Evolutionary conservation across 73 alveolate species (phyloP), one percentile per base, ranked within the genome.

Genomic region (Paramecium caudatum): DNA sequence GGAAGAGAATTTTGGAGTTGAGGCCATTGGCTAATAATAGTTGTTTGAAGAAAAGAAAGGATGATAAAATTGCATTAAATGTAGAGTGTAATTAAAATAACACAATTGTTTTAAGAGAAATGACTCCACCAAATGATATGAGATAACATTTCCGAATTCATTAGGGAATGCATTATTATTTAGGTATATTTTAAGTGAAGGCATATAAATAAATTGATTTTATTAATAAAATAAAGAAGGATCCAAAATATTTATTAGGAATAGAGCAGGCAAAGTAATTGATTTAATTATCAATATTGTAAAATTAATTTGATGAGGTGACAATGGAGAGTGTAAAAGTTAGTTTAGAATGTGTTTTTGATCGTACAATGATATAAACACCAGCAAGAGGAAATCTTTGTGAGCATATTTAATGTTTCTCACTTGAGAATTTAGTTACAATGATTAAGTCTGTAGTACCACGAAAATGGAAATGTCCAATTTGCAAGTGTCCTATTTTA

Each of bases 341-440:
- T 41, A 41, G 69, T 41, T 74, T 74, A 43, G 47, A 74, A 41
- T 36, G 65, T 74, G 62, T 41, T 17, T 21, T 36, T 37, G 39
- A 41, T 74, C 12, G 16, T 7, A 39, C 49, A 19, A 41, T 36
- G 32, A 74, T 74, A 13, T 30, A 74, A 19, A 74, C 88, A 7
- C 88, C 88, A 16, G 68, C 46, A 41, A 37, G 88, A 74, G 88
- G 88, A 15, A 39, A 30, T 10, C 16, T 74, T 43, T 74, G 88
- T 45, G 62, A 39, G 21, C 88, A 74, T 74, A 74, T 74, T 74
- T 43, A 74, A 23, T 74, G 88, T 74, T 74, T 74, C 8, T 41
- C 69, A 41, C 43, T 74, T 39, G 88, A 74, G 43, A 74, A 74
- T 16, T 10, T 74, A 8, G 43, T 30, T 5, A 41, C 88, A 41